Evolutionary conservation across 352 stramenopile genomes (phyloP), one percentile per base, ranked within the genome.

Genomic region (Globisporangium radiosum): DNA sequence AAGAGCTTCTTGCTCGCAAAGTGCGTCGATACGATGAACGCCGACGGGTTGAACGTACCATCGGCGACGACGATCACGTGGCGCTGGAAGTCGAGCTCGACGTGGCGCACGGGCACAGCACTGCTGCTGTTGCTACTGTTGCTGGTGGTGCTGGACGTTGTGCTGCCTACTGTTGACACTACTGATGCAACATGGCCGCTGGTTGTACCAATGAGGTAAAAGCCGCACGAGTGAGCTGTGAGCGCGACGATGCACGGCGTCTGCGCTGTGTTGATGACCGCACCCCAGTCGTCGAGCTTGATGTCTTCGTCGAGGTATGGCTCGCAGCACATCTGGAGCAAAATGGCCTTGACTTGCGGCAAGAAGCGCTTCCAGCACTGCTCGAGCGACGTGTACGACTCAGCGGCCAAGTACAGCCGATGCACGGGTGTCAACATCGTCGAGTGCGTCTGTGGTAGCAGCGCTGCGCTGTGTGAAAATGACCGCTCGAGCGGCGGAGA

Each of bases 51-150:
- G 11, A 79, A 73, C 1, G 60, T 67, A 38, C 79, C 79, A 58
- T 90, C 80, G 5, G 77, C 56, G 38, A 90, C 62, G 5, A 64
- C 66, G 15, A 90, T 67, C 6, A 63, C 58, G 45, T 72, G 72
- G 53, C 73, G 73, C 37, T 62, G 56, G 48, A 85, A 77, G 52
- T 90, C 80, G 49, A 90, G 87, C 52, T 90, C 77, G 3, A 90
- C 70, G 55, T 82, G 66, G 14, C 77, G 80, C 54, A 88, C 57
- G 13, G 73, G 64, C 4, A 65, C 53, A 14, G 40, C 47, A 8
- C 47, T 50, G 11, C 48, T 59, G 17, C 19, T 60, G 51, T 40
- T 40, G 10, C 10, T 39, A 15, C 40, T 33, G 38, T 1, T n/a
- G 2, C 10, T 50, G 39, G 8, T 9, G 2, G 42, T 4, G 10